These are phyloP conservation scores for Chenopodium formosanum DNA, from an alignment of 148 eudicot genomes.

Conservation along the genomic window DNA sequence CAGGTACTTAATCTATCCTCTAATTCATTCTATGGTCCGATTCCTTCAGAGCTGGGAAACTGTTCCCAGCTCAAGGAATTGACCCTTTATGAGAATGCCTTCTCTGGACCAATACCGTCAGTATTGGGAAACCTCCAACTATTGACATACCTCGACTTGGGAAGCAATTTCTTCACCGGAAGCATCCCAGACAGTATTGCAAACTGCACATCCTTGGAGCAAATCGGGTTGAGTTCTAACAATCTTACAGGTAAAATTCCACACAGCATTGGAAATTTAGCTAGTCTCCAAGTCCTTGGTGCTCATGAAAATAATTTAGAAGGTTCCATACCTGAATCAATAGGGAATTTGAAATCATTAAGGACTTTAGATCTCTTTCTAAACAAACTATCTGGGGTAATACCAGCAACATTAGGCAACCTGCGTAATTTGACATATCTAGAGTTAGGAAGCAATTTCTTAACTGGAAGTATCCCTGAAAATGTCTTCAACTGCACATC, in stretches of 20 bases:
- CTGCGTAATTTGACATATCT: too few species aligned
- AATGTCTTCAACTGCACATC: too few species aligned
- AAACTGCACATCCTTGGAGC: conserved; percentile 48
- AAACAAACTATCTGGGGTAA: too few species aligned
- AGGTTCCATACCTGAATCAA: too few species aligned
- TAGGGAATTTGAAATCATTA: too few species aligned
- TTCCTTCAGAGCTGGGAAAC: conserved; percentile 57
- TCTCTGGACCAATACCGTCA: conserved; percentile 54
- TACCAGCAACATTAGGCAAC: too few species aligned
- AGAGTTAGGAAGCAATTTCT: too few species aligned
- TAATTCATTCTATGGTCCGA: conserved; percentile 56
- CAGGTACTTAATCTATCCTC: conserved; percentile 69
- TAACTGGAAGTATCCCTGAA: too few species aligned
- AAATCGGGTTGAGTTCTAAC: conserved; percentile 44
- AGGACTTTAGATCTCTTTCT: too few species aligned
- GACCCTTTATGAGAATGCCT: conserved; percentile 41
- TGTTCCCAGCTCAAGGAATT: conserved; percentile 50
- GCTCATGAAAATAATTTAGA: too few species aligned
- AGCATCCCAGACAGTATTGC: conserved; percentile 57
- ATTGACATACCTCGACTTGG: conserved; percentile 47
- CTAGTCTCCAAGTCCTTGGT: too few species aligned
- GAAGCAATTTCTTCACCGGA: conserved; percentile 54
- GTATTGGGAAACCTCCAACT: conserved; percentile 51
- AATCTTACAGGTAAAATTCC: conserved; percentile 44
- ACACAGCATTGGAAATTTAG: too few species aligned